Percentiles rank a stretch among this genome's conserved stretches.
phyloP scores from a whole-genome alignment of 2,329 filamentous ascomycete genomes.

The Ophiocordyceps camponoti-rufipedis region DNA sequence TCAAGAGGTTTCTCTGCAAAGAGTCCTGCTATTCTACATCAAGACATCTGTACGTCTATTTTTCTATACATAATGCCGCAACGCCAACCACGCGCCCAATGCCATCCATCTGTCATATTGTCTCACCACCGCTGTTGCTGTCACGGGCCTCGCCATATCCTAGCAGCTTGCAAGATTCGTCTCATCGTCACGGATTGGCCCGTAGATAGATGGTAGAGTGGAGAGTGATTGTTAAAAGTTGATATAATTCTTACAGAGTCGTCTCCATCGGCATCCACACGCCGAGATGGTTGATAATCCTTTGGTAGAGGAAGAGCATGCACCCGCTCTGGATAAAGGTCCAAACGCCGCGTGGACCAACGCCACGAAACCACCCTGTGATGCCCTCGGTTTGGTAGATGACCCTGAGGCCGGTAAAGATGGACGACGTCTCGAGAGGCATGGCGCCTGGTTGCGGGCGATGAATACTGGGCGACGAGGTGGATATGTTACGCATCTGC shows the following conservation, averaged over 20 bases:
- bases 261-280: conserved; percentile 17
- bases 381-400: conserved; percentile 86
- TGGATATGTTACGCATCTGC: conserved; percentile 65
- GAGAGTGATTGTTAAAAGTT: conserved; percentile 5
- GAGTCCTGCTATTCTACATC: not conserved
- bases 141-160: no score
- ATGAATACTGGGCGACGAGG: conserved; percentile 73
- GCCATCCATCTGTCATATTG: not conserved
- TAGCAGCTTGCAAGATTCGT: not conserved
- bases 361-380: conserved; percentile 81
- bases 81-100: not conserved
- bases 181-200: not conserved
- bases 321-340: conserved; percentile 93
- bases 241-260: conserved; percentile 1
- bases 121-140: not conserved
- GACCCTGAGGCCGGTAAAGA: conserved; percentile 63
- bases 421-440: conserved; percentile 74
- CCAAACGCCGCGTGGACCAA: conserved; percentile 86
- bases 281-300: conserved; percentile 62
- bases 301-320: conserved; percentile 93
- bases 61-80: not conserved
- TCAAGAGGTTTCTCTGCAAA: not conserved
- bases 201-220: not conserved
- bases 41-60: not conserved
- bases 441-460: conserved; percentile 62